phyloP scores from a whole-genome alignment of 23 red algal species.

The Chondrus crispus region DNA sequence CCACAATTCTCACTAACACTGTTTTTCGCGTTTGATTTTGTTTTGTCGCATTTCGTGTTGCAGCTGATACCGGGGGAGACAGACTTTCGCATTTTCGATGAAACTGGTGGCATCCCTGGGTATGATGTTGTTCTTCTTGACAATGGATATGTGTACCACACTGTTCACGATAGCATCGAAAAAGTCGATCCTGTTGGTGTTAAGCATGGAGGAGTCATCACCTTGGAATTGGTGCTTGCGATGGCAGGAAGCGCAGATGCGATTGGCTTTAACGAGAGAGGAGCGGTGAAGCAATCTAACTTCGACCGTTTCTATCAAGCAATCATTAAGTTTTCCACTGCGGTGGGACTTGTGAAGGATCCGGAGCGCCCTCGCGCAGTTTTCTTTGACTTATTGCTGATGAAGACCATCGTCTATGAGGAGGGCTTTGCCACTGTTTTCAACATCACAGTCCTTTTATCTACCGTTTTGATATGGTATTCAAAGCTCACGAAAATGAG shows the following conservation, averaged over 20 bases:
- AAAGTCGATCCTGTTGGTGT: constrained; percentile 37
- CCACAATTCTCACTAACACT: too few species aligned
- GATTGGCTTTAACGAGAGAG: constrained; percentile 33
- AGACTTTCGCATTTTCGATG: constrained; percentile 83
- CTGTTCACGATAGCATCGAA: constrained; percentile 62
- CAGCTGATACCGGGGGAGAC: constrained; percentile 92
- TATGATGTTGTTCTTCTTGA: constrained; percentile 78
- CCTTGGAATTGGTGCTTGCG: constrained; percentile 52
- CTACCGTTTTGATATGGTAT: constrained; percentile 24
- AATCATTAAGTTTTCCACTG: background rate
- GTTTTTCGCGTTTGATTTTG: background rate
- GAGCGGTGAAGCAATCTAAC: background rate
- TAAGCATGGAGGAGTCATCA: constrained; percentile 64
- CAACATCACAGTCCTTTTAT: constrained; percentile 7
- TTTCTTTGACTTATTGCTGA: constrained; percentile 47
- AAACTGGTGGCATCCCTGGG: constrained; percentile 75
- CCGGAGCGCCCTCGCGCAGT: background rate
- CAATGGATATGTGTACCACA: constrained; percentile 92
- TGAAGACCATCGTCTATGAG: constrained; percentile 7
- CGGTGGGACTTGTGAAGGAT: background rate
- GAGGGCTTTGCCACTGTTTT: background rate
- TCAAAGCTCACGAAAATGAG: background rate
- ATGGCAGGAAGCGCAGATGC: constrained; percentile 56
- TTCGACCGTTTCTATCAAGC: background rate
- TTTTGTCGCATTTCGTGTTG: background rate